These are phyloP conservation scores for Monosporascus sp. DNA, from an alignment of 2,329 filamentous ascomycete species.

Conservation along the genomic window DNA sequence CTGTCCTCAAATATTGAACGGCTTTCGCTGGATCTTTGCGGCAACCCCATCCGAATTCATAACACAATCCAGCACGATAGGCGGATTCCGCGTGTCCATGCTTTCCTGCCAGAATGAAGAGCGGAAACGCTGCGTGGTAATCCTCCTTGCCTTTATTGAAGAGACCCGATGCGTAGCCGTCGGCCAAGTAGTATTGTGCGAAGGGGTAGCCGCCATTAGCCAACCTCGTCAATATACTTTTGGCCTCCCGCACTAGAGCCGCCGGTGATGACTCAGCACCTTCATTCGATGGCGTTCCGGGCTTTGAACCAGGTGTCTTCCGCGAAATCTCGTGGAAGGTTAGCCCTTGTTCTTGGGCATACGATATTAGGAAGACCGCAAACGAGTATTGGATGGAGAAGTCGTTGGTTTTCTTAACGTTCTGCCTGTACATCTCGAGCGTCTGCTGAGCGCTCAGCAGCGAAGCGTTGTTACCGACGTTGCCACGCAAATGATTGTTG, in stretches of 20 bases:
- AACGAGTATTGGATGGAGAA: slow-evolving; percentile 91
- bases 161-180: slow-evolving; percentile 88
- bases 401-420: slow-evolving; percentile 96
- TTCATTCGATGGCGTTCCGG: slow-evolving; percentile 22
- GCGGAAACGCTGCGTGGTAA: slow-evolving; percentile 82
- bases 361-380: slow-evolving; percentile 87
- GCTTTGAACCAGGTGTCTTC: slow-evolving; percentile 42
- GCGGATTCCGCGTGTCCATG: slow-evolving; percentile 95
- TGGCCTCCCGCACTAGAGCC: slow-evolving; percentile 78
- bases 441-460: slow-evolving; percentile 89
- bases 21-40: slow-evolving; percentile 86
- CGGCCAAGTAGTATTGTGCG: slow-evolving; percentile 94
- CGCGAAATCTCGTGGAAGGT: slow-evolving; percentile 42
- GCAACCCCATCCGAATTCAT: slow-evolving; percentile 97
- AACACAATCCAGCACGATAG: slow-evolving; percentile 88
- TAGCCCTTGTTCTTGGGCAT: slow-evolving; percentile 72
- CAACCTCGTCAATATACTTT: slow-evolving; percentile 79
- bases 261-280: slow-evolving; percentile 46
- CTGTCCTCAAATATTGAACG: slow-evolving; percentile 85
- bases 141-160: slow-evolving; percentile 95
- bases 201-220: slow-evolving; percentile 89
- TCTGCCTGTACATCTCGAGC: slow-evolving; percentile 93
- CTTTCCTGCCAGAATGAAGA: slow-evolving; percentile 91
- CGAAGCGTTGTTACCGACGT: slow-evolving; percentile 84
- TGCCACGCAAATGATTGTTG: slow-evolving; percentile 73